A percentile compares a stretch with the other conserved stretches of the same genome.
These are phyloP conservation scores for Candida loeiensis DNA, from an alignment of 805 yeast genomes.

Conservation along the genomic window DNA sequence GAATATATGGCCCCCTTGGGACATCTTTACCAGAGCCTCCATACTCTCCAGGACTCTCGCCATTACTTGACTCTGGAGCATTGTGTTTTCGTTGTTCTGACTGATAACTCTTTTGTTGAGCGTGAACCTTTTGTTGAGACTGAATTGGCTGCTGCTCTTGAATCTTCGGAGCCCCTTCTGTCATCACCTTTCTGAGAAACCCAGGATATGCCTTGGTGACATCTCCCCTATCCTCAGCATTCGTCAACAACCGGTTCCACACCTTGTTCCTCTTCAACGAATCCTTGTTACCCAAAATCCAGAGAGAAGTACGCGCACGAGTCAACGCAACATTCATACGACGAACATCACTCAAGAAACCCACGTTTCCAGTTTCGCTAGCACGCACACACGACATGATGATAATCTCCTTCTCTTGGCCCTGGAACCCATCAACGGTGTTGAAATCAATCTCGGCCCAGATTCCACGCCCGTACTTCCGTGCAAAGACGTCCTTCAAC, in stretches of 20 bases:
- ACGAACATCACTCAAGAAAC: slow-evolving; percentile 85
- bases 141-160: background rate
- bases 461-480: slow-evolving; percentile 60
- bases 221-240: slow-evolving; percentile 54
- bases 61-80: too few species aligned
- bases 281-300: slow-evolving; percentile 83
- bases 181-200: slow-evolving; percentile 19
- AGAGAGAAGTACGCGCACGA: slow-evolving; percentile 85
- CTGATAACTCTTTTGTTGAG: too few species aligned
- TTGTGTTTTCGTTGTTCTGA: too few species aligned
- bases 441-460: slow-evolving; percentile 75
- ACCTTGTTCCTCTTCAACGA: slow-evolving; percentile 62
- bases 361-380: slow-evolving; percentile 61
- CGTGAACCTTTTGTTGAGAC: too few species aligned
- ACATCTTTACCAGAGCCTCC: too few species aligned
- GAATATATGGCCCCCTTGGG: too few species aligned
- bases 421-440: slow-evolving; percentile 97
- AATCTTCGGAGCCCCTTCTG: background rate
- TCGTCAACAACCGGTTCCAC: slow-evolving; percentile 67
- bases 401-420: slow-evolving; percentile 90
- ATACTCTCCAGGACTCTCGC: too few species aligned
- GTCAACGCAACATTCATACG: slow-evolving; percentile 98
- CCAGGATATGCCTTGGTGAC: slow-evolving; percentile 35
- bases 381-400: slow-evolving; percentile 96
- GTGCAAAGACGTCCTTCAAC: slow-evolving; percentile 54